These are phyloP conservation scores for Suillus plorans DNA, from an alignment of 768 basidiomycete genomes.

Conservation along the genomic window DNA sequence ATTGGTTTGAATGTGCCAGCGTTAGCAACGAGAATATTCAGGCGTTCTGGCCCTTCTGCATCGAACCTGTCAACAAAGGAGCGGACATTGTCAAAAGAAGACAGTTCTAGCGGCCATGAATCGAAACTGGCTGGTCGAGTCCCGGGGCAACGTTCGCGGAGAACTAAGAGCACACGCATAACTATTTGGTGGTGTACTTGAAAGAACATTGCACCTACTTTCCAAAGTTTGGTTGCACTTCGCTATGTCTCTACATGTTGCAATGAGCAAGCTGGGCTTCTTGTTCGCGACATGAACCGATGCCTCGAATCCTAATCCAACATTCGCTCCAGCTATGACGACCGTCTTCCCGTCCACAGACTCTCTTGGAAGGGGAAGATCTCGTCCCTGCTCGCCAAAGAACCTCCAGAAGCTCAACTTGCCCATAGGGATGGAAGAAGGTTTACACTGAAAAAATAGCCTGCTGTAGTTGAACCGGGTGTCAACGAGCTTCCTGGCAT, in stretches of 20 bases:
- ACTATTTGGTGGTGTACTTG: neutral
- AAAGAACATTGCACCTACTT: constrained; percentile 14
- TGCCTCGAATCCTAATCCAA: constrained; percentile 34
- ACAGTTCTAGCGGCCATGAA: constrained; percentile 35
- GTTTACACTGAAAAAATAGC: neutral
- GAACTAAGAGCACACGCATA: constrained; percentile 17
- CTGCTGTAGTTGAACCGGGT: neutral
- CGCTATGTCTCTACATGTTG: constrained; percentile 31
- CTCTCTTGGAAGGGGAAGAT: constrained; percentile 7
- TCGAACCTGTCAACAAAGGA: constrained; percentile 33
- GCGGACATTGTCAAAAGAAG: constrained; percentile 31
- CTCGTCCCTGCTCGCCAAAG: constrained; percentile 23
- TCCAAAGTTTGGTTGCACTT: constrained; percentile 25
- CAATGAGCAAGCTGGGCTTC: constrained; percentile 31
- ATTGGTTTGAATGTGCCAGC: constrained; percentile 20
- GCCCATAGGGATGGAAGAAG: neutral
- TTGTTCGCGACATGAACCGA: constrained; percentile 32
- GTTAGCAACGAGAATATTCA: constrained; percentile 33
- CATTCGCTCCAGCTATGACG: constrained; percentile 52
- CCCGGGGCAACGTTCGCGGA: neutral
- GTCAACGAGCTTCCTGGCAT: neutral
- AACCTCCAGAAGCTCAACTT: constrained; percentile 20
- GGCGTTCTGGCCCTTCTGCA: constrained; percentile 15
- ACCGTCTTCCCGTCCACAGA: constrained; percentile 45
- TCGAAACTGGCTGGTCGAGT: constrained; percentile 7